Conservation (phyloP, 257 asterid genomes). For the Jaltomata sinuosa region DNA sequence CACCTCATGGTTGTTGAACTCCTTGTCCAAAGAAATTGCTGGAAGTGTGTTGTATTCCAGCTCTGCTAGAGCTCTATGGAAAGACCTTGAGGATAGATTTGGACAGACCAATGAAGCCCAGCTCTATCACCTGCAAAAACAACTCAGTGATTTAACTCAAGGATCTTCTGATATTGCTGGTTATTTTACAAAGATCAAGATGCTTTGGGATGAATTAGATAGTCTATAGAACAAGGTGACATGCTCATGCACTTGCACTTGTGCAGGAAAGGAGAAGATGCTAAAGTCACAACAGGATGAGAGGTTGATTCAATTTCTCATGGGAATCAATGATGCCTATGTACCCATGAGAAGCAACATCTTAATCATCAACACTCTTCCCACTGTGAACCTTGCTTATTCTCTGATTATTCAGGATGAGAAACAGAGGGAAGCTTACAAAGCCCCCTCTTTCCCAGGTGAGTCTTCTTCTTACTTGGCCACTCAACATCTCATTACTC, state of each 20-base stretch:
- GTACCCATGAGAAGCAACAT: too few relatives aligned
- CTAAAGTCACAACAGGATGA: not conserved
- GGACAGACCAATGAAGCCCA: too few relatives aligned
- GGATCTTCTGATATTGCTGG: too few relatives aligned
- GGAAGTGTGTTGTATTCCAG: not conserved
- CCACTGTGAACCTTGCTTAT: not conserved
- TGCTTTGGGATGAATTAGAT: not conserved
- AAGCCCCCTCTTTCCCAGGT: fast-evolving
- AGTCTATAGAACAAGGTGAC: not conserved
- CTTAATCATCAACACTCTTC: not conserved
- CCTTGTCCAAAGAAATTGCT: not conserved
- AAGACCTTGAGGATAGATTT: not conserved
- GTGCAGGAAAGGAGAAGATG: not conserved
- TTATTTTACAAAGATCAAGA: not conserved
- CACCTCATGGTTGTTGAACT: not conserved
- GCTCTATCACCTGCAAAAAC: not conserved
- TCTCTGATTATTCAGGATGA: not conserved
- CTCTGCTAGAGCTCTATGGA: not conserved
- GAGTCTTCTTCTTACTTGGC: not conserved
- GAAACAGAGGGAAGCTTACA: not conserved
- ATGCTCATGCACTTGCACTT: not conserved
- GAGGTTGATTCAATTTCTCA: not conserved
- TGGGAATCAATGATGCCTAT: not conserved
- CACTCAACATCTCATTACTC: too few relatives aligned
- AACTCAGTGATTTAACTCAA: not conserved